Conservation (phyloP, 2,329 filamentous ascomycete genomes). For the Fusarium floridanum region DNA sequence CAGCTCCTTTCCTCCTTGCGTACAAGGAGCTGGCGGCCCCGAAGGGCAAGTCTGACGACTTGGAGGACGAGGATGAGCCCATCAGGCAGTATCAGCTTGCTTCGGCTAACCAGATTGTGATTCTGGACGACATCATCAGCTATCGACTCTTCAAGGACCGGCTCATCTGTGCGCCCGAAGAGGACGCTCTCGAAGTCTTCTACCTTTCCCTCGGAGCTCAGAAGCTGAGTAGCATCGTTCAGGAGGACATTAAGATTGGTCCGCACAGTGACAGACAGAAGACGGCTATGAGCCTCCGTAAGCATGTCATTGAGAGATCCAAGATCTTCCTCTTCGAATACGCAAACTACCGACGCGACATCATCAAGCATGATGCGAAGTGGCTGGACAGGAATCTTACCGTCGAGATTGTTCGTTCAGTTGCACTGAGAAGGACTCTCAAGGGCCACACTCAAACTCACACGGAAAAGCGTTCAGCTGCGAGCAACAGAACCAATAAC, state of each 20-base stretch:
- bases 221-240: slow-evolving; percentile 80
- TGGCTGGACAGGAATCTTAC: slow-evolving; percentile 91
- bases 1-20: slow-evolving; percentile 82
- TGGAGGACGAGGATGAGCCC: slow-evolving; percentile 72
- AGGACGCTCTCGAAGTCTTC: slow-evolving; percentile 86
- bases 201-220: slow-evolving; percentile 85
- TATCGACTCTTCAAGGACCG: slow-evolving; percentile 89
- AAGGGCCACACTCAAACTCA: slow-evolving; percentile 77
- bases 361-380: slow-evolving; percentile 86
- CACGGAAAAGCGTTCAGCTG: slow-evolving; percentile 81
- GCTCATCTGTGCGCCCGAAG: slow-evolving; percentile 88
- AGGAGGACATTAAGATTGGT: slow-evolving; percentile 82
- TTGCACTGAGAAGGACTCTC: slow-evolving; percentile 83
- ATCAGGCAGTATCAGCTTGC: slow-evolving; percentile 86
- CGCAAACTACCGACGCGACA: slow-evolving; percentile 76
- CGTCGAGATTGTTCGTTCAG: slow-evolving; percentile 82
- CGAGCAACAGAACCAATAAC: slow-evolving; percentile 66
- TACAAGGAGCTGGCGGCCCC: slow-evolving; percentile 76
- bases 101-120: slow-evolving; percentile 77
- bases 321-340: slow-evolving; percentile 90
- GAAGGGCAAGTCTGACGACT: slow-evolving; percentile 62
- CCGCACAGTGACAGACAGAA: slow-evolving; percentile 74
- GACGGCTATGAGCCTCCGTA: slow-evolving; percentile 77
- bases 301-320: slow-evolving; percentile 86
- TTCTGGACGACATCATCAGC: slow-evolving; percentile 89